Evolutionary conservation across 2,329 filamentous ascomycete species (phyloP), one percentile per base, ranked within the genome.

Genomic region (Cladophialophora chaetospira): DNA sequence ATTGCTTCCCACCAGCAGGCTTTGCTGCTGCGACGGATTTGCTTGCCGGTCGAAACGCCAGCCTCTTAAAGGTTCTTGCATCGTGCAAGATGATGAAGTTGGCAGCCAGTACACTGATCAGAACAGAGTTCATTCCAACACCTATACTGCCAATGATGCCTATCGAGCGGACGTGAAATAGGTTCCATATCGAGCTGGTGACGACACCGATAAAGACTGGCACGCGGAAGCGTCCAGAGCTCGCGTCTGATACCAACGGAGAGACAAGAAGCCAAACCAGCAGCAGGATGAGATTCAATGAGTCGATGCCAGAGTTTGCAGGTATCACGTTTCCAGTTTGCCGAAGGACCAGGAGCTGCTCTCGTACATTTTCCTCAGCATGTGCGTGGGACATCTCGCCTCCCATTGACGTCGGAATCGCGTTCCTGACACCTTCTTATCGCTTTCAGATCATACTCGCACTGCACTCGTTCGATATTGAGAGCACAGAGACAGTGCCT

Each of bases 71-170:
- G 4, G 9, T 35, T 21, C 45, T 31, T 6, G 45, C 28, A 11
- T 48, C 45, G 29, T 48, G 29, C 13, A 48, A 48, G 19, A 48
- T 26, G 9, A 48, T 21, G 29, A 48, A 48, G 45, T 48, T 48
- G 45, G 35, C 29, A 6, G 45, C 28, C 28, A 48, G 29, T 9
- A 48, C 19, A 17, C n/a, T 23, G n/a, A 29, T 33, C 26, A 48
- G 45, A 4, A 13, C 45, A 15, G 45, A 35, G 45, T 48, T 48
- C 11, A 48, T 8, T 11, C 45, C 45, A 10, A 48, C 28, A 8
- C 45, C 45, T 4, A 48, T 48, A 21, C 45, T 48, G 45, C 45
- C 45, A 15, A 48, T 19, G 9, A 48, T 29, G 19, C 45, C 45
- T 21, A 35, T 33, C 17, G 45, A 48, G 45, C 45, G 45, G 28